These are phyloP conservation scores for Pythium brachiatum DNA, from an alignment of 352 stramenopile species.

Conservation along the genomic window DNA sequence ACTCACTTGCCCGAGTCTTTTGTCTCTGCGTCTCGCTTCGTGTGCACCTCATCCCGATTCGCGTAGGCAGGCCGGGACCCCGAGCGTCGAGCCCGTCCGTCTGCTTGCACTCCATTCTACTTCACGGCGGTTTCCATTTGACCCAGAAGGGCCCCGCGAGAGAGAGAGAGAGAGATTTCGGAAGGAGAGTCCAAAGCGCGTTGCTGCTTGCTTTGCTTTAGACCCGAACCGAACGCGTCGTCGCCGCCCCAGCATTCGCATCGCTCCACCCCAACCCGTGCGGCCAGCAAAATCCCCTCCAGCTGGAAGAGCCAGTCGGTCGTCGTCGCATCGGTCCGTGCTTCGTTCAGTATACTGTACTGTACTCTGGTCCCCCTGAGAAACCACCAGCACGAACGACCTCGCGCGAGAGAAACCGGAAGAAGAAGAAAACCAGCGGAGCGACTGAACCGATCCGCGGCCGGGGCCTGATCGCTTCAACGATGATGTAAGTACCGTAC, in stretches of 20 bases:
- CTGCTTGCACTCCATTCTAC: conserved; percentile 1
- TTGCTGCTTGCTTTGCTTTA: background rate
- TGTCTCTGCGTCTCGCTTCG: conserved; percentile 13
- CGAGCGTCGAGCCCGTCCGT: conserved; percentile 8
- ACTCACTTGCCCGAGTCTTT: conserved; percentile 20
- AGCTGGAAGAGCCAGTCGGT: conserved; percentile 2
- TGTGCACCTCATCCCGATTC: too few relatives aligned
- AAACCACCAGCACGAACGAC: conserved; percentile 8
- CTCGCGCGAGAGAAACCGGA: conserved; percentile 6
- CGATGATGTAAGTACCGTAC: conserved; percentile 21
- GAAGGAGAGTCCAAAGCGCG: too few relatives aligned
- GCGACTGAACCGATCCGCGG: conserved; percentile 14
- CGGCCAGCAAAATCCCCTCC: background rate
- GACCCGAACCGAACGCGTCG: background rate
- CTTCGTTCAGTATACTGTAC: too few relatives aligned
- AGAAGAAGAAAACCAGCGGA: background rate
- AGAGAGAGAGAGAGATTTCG: background rate
- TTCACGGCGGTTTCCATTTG: background rate
- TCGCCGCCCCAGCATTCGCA: background rate
- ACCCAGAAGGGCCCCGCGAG: background rate
- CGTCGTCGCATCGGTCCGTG: background rate
- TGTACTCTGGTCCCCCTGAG: conserved; percentile 1
- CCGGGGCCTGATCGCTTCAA: conserved; percentile 18
- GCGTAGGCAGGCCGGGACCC: too few relatives aligned
- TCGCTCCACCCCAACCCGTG: background rate